phyloP scores from a whole-genome alignment of 139 green algal genomes.

The Tetradesmus lagerheimii region DNA sequence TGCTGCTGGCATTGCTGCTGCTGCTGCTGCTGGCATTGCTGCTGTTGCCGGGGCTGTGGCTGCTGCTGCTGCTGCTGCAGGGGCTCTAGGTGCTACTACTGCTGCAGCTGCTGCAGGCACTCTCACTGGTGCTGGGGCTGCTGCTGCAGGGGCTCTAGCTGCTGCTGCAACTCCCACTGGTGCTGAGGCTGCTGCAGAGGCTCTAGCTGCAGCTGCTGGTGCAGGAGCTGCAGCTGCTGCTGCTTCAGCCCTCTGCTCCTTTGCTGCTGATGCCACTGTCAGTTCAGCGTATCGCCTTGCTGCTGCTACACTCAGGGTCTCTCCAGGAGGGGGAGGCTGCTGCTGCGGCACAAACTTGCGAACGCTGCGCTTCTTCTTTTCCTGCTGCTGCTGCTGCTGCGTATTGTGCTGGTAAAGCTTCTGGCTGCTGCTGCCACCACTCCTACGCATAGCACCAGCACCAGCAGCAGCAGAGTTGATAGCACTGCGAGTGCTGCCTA shows the following conservation, averaged over 20 bases:
- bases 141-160: no score
- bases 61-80: background rate
- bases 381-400: background rate
- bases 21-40: constrained; percentile 10
- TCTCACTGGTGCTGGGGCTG: background rate
- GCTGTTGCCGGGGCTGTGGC: background rate
- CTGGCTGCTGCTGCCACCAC: background rate
- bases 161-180: constrained; percentile 7
- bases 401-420: background rate
- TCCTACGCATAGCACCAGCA: background rate
- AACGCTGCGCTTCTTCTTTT: background rate
- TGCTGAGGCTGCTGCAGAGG: no score
- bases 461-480: background rate
- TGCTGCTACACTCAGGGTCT: background rate
- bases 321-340: background rate
- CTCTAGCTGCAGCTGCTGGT: background rate
- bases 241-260: background rate
- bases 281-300: background rate
- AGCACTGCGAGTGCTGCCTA: no score
- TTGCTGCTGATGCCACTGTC: background rate
- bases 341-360: background rate
- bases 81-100: no score
- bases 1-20: background rate
- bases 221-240: background rate
- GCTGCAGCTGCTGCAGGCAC: background rate